phyloP scores from a whole-genome alignment of 1,284 basidiomycete genomes.

The Ustilago vetiveriae region DNA sequence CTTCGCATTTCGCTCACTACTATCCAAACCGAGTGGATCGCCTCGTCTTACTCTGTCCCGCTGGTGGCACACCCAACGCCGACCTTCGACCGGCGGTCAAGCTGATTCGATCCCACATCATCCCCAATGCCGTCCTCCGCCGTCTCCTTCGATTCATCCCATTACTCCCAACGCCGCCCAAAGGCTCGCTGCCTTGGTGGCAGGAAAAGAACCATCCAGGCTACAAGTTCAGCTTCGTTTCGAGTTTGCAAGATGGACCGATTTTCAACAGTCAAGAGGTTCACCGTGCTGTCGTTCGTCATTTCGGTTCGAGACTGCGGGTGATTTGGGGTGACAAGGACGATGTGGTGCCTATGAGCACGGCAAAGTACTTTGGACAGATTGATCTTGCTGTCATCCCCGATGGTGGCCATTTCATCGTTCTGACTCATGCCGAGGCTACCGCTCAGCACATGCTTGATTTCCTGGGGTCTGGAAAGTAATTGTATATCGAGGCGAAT shows the following conservation, averaged over 20 bases:
- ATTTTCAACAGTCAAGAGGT: slow-evolving; percentile 37
- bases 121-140: slow-evolving; percentile 27
- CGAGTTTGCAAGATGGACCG: slow-evolving; percentile 39
- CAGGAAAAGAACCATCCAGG: slow-evolving; percentile 43
- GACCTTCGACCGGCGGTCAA: slow-evolving; percentile 29
- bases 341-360: slow-evolving; percentile 41
- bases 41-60: slow-evolving; percentile 42
- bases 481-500: too few relatives aligned
- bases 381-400: slow-evolving; percentile 42
- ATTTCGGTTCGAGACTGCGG: slow-evolving; percentile 26
- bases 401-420: slow-evolving; percentile 31
- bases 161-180: slow-evolving; percentile 38
- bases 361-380: slow-evolving; percentile 48
- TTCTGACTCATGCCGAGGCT: slow-evolving; percentile 37
- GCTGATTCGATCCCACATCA: slow-evolving; percentile 36
- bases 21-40: slow-evolving; percentile 38
- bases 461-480: slow-evolving; percentile 29
- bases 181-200: slow-evolving; percentile 39
- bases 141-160: slow-evolving; percentile 29
- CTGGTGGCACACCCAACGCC: slow-evolving; percentile 35
- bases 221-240: slow-evolving; percentile 40
- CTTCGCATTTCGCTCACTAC: slow-evolving; percentile 43
- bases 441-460: slow-evolving; percentile 42
- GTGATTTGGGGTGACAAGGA: slow-evolving; percentile 52
- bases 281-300: slow-evolving; percentile 19